Evolutionary conservation across 73 alveolate species (phyloP).

Genomic region (Paramecium biaurelia): DNA sequence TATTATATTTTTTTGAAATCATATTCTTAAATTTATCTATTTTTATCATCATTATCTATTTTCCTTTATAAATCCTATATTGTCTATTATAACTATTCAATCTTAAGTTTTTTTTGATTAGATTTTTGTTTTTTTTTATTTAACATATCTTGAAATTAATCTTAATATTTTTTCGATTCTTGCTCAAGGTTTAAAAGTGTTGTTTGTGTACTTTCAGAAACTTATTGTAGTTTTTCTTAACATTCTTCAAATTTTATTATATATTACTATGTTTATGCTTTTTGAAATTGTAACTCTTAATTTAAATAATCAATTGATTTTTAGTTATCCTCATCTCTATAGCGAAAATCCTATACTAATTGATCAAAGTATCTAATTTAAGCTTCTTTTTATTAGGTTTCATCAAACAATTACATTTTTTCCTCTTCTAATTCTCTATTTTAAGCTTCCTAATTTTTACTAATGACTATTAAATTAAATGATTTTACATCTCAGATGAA

Average conservation of each 20-base stretch:
- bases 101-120: background rate
- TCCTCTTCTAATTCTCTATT: background rate
- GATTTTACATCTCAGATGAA: conserved; percentile 13
- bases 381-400: background rate
- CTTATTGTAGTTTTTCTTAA: background rate
- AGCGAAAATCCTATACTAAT: conserved; percentile 1
- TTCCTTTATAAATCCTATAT: background rate
- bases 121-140: background rate
- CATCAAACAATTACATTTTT: background rate
- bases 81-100: background rate
- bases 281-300: background rate
- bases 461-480: background rate
- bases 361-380: conserved; percentile 29
- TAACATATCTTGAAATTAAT: background rate
- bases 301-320: background rate
- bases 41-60: background rate
- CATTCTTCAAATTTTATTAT: background rate
- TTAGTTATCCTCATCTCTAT: background rate
- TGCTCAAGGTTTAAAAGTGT: background rate
- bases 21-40: background rate
- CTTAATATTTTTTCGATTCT: background rate
- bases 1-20: background rate
- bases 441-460: conserved; percentile 13
- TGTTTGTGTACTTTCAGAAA: background rate
- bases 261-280: background rate